Percentiles rank a stretch among this genome's conserved stretches.
Evolutionary conservation across 2,329 filamentous ascomycete species (phyloP).

Genomic region (Zymoseptoria pseudotritici): DNA sequence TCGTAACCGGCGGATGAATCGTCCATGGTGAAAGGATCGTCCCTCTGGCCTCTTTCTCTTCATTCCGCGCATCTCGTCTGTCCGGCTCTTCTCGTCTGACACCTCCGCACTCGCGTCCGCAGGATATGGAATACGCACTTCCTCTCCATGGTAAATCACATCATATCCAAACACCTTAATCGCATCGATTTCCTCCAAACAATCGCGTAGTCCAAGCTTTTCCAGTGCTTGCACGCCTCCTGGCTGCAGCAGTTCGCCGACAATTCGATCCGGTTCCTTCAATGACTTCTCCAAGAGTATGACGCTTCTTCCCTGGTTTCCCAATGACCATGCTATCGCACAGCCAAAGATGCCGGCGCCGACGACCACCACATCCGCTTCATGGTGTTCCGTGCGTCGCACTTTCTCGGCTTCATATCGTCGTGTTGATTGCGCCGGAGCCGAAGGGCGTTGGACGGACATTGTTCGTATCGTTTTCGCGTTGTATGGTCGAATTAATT

Average conservation of each 20-base stretch:
- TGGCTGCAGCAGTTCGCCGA: conserved; percentile 90
- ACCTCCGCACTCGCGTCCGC: conserved; percentile 40
- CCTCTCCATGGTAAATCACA: conserved; percentile 69
- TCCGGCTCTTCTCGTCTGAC: conserved; percentile 27
- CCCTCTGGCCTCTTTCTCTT: conserved; percentile 57
- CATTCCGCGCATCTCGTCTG: conserved; percentile 25
- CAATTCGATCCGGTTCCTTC: conserved; percentile 89
- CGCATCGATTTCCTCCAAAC: conserved; percentile 82
- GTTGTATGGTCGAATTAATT: not conserved
- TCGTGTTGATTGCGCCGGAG: conserved; percentile 8
- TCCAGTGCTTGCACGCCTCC: conserved; percentile 77
- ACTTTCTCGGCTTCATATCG: conserved; percentile 30
- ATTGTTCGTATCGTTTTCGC: not conserved
- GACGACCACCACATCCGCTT: conserved; percentile 79
- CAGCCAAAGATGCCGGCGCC: conserved; percentile 88
- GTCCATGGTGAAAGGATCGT: conserved; percentile 83
- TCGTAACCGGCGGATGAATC: conserved; percentile 79
- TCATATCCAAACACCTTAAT: conserved; percentile 79
- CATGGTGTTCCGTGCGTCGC: conserved; percentile 49
- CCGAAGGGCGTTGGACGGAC: not conserved
- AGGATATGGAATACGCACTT: conserved; percentile 74
- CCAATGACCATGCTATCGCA: conserved; percentile 74
- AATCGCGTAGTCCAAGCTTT: conserved; percentile 71
- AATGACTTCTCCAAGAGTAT: conserved; percentile 81
- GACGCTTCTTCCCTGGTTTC: conserved; percentile 83